phyloP scores from a whole-genome alignment of 257 asterid genomes.

The Craterostigma plantagineum region DNA sequence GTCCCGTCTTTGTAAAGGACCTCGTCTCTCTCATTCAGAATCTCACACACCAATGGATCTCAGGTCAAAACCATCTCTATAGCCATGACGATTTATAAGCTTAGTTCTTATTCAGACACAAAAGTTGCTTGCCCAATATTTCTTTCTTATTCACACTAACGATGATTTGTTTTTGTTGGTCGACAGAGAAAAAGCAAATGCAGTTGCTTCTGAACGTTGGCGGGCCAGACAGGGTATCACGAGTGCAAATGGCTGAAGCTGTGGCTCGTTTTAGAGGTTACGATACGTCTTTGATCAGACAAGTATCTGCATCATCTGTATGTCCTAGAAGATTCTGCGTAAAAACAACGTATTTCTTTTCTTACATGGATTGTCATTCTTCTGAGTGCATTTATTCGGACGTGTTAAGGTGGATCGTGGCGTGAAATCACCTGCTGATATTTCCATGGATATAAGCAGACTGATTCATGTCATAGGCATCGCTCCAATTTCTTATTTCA shows the following conservation, averaged over 20 bases:
- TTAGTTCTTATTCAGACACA: no score
- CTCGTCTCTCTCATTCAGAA: conserved; percentile 31
- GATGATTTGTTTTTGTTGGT: conserved; percentile 1
- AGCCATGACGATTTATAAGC: no score
- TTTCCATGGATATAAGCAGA: conserved; percentile 73
- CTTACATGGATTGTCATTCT: not conserved
- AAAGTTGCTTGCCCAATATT: not conserved
- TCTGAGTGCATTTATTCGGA: conserved; percentile 5
- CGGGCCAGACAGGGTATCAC: conserved; percentile 73
- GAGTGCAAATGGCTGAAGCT: conserved; percentile 96
- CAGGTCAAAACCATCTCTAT: conserved; percentile 38
- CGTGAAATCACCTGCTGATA: conserved; percentile 74
- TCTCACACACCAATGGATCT: conserved; percentile 41
- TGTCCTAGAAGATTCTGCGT: conserved; percentile 10
- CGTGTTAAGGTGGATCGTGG: conserved; percentile 73
- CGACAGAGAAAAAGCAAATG: conserved; percentile 43
- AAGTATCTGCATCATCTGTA: conserved; percentile 78
- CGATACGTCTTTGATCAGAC: conserved; percentile 43
- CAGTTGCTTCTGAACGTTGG: conserved; percentile 65
- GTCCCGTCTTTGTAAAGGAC: conserved; percentile 87
- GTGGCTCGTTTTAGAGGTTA: conserved; percentile 58
- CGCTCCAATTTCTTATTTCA: conserved; percentile 34
- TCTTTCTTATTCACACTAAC: not conserved
- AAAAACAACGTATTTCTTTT: not conserved
- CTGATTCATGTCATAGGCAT: conserved; percentile 40